phyloP scores from a whole-genome alignment of 768 basidiomycete genomes.

The Suillus bovinus region DNA sequence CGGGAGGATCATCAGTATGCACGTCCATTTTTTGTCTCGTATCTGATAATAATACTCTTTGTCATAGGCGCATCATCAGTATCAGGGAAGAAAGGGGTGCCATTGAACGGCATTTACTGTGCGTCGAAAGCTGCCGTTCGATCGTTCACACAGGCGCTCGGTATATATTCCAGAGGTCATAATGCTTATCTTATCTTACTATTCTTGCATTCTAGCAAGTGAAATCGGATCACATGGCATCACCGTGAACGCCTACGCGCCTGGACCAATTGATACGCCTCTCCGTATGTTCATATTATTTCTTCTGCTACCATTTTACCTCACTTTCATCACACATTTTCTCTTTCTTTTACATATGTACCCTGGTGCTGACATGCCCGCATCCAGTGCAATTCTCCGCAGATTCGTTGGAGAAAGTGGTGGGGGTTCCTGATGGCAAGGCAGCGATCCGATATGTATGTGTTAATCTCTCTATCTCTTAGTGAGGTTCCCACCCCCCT shows the following conservation, averaged over 20 bases:
- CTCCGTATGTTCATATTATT: constrained; percentile 14
- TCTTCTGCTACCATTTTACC: neutral
- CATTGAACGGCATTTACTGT: constrained; percentile 4
- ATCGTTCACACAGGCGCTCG: constrained; percentile 9
- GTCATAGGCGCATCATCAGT: constrained; percentile 33
- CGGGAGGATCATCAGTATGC: constrained; percentile 41
- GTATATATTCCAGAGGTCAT: neutral
- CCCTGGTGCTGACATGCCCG: neutral
- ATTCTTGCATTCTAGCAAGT: constrained; percentile 14
- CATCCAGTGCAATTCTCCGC: neutral
- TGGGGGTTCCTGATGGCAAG: constrained; percentile 3
- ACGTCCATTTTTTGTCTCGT: neutral
- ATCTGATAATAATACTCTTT: neutral
- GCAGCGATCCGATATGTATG: neutral
- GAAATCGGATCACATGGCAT: constrained; percentile 21
- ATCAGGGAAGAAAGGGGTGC: constrained; percentile 35
- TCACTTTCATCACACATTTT: neutral
- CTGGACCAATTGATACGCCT: constrained; percentile 18
- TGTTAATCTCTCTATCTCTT: neutral
- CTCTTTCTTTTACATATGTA: neutral
- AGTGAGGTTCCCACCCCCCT: neutral
- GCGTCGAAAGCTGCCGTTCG: constrained; percentile 10
- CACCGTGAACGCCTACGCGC: constrained; percentile 26
- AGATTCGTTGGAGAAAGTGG: neutral
- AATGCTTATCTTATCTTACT: neutral